A percentile compares a stretch with the other conserved stretches of the same genome.
These are phyloP conservation scores for Paecilomyces fulvus DNA, from an alignment of 2,329 filamentous ascomycete genomes.

Conservation along the genomic window DNA sequence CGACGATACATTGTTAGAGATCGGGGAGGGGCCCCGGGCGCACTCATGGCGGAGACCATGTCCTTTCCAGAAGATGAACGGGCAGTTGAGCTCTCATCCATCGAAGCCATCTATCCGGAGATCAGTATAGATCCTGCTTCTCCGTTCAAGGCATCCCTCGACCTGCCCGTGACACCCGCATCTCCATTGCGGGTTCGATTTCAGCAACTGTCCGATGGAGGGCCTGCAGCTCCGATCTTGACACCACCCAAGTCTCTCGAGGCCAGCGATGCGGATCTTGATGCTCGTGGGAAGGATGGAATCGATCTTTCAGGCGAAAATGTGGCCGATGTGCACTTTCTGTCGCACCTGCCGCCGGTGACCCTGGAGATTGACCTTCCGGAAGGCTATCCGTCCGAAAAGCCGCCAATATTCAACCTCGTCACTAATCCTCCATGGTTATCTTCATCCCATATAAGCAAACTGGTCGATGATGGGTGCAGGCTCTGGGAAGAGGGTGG, in stretches of 20 bases:
- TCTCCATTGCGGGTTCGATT: conserved; percentile 43
- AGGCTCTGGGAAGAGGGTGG: conserved; percentile 54
- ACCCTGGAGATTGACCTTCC: conserved; percentile 46
- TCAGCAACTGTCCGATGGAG: conserved; percentile 25
- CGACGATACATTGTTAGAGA: neutral
- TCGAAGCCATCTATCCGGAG: conserved; percentile 56
- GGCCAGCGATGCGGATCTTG: conserved; percentile 13
- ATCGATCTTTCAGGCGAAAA: conserved; percentile 11
- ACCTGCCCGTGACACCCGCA: conserved; percentile 48
- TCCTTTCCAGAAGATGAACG: conserved; percentile 45
- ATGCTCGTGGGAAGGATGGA: conserved; percentile 15
- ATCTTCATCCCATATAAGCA: conserved; percentile 33
- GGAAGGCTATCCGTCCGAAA: conserved; percentile 46
- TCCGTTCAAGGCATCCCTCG: conserved; percentile 44
- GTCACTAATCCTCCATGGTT: conserved; percentile 47
- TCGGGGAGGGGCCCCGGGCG: neutral
- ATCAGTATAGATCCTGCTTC: conserved; percentile 40
- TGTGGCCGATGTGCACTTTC: conserved; percentile 32
- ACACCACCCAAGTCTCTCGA: conserved; percentile 37
- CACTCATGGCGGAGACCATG: conserved; percentile 29
- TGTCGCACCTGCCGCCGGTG: conserved; percentile 51
- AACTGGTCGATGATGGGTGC: conserved; percentile 40
- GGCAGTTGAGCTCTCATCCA: conserved; percentile 49
- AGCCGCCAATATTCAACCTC: conserved; percentile 43
- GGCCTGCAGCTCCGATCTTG: conserved; percentile 24